Evolutionary conservation across 2,329 filamentous ascomycete species (phyloP).

Genomic region (Chaetomiaceae sp.): DNA sequence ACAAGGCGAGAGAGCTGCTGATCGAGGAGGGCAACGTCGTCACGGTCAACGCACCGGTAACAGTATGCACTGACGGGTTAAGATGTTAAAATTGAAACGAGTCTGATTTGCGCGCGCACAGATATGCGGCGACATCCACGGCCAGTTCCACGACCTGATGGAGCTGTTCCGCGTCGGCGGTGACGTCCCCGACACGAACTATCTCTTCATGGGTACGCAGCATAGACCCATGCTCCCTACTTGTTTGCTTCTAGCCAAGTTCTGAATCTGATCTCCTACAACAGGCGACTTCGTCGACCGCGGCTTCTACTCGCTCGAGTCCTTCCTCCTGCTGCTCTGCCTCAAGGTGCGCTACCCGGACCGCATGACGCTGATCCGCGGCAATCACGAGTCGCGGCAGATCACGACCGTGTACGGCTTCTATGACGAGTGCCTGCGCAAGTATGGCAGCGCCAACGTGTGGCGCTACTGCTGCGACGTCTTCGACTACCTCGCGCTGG

Average conservation of each 20-base stretch:
- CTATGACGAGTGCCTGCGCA: conserved; percentile 93
- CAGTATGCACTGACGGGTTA: conserved; percentile 55
- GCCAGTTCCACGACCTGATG: conserved; percentile 95
- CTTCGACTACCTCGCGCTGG: conserved; percentile 91
- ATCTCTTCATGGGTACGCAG: conserved; percentile 81
- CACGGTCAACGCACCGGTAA: conserved; percentile 88
- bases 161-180: conserved; percentile 91
- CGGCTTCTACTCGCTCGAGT: conserved; percentile 96
- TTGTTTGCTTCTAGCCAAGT: neutral
- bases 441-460: conserved; percentile 94
- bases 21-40: conserved; percentile 98
- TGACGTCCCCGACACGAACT: conserved; percentile 91
- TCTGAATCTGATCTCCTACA: too few species aligned
- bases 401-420: conserved; percentile 98
- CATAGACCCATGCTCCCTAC: neutral
- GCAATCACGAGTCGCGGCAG: conserved; percentile 93
- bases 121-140: conserved; percentile 97
- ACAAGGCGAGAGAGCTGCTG: conserved; percentile 90
- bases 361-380: conserved; percentile 90
- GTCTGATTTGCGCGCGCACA: conserved; percentile 27
- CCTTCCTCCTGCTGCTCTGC: conserved; percentile 89
- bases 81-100: neutral
- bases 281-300: conserved; percentile 93
- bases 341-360: conserved; percentile 97
- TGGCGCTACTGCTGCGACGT: conserved; percentile 98